Evolutionary conservation across 1,284 basidiomycete species (phyloP).

Genomic region (Malassezia psittaci): DNA sequence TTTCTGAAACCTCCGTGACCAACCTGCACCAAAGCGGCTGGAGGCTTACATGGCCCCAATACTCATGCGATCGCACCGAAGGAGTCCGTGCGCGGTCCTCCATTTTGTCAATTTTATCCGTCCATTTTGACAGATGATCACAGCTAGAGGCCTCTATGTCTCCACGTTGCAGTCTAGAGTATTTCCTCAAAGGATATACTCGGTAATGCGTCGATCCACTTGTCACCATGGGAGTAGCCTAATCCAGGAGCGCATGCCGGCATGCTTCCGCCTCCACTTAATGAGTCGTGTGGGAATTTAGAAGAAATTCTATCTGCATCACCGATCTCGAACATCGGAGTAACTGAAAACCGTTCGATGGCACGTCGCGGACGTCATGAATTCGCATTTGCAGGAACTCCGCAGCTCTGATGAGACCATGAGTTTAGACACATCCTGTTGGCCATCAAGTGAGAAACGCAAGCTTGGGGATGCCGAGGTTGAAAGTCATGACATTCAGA

Average conservation of each 20-base stretch:
- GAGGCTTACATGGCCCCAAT: constrained; percentile 14
- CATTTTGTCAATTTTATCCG: too few species aligned
- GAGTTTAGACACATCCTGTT: neutral
- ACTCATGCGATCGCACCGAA: neutral
- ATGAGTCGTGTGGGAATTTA: neutral
- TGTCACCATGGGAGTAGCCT: constrained; percentile 1
- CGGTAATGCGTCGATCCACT: neutral
- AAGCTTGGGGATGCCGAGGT: neutral
- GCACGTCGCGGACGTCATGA: neutral
- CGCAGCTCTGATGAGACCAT: neutral
- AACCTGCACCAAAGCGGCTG: constrained; percentile 13
- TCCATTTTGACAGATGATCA: too few species aligned
- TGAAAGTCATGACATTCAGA: neutral
- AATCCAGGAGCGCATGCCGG: neutral
- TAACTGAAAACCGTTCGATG: too few species aligned
- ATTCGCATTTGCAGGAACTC: neutral
- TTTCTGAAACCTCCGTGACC: neutral
- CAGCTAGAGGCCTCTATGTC: neutral
- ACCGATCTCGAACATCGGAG: too few species aligned
- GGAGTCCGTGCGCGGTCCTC: neutral
- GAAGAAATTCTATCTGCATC: neutral
- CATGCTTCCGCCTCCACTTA: neutral
- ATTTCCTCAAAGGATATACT: neutral
- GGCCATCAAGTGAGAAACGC: neutral
- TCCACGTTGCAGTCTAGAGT: neutral